phyloP scores from a whole-genome alignment of 306 rosid species.

The Geum urbanum region DNA sequence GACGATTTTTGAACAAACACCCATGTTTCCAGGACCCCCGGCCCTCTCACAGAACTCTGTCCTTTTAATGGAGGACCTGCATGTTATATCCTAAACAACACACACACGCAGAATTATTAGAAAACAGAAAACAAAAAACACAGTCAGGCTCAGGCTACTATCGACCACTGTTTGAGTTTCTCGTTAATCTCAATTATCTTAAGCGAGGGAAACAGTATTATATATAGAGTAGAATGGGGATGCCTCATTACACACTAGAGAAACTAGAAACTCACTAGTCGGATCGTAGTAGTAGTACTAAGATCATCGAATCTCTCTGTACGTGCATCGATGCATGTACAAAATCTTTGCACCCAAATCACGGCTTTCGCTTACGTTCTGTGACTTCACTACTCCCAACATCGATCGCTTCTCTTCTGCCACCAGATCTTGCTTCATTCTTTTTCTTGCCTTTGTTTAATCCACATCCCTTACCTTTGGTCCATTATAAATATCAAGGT shows the following conservation, averaged over 20 bases:
- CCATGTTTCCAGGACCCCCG: no score
- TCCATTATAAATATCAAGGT: background rate
- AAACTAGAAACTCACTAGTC: background rate
- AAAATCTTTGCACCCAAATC: slow-evolving; percentile 62
- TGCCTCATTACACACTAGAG: background rate
- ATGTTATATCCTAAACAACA: slow-evolving; percentile 36
- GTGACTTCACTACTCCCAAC: slow-evolving; percentile 21
- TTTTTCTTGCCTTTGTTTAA: background rate
- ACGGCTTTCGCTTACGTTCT: slow-evolving; percentile 44
- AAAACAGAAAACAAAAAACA: background rate
- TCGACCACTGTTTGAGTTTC: background rate
- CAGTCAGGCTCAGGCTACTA: slow-evolving; percentile 10
- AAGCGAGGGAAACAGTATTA: background rate
- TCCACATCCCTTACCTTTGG: no score
- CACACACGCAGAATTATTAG: slow-evolving; percentile 1
- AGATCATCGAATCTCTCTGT: slow-evolving; percentile 22
- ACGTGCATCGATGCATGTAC: slow-evolving; percentile 45
- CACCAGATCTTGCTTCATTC: slow-evolving; percentile 41
- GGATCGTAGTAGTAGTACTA: background rate
- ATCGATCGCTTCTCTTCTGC: slow-evolving; percentile 31
- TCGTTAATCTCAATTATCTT: slow-evolving; percentile 2
- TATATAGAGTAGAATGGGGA: background rate
- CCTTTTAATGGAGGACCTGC: slow-evolving; percentile 59
- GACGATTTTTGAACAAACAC: no score
- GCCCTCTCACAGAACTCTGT: slow-evolving; percentile 15